Percentiles rank a stretch among this genome's conserved stretches.
Evolutionary conservation across 2,329 filamentous ascomycete species (phyloP).

Genomic region (Pyrenophora tritici-repentis): DNA sequence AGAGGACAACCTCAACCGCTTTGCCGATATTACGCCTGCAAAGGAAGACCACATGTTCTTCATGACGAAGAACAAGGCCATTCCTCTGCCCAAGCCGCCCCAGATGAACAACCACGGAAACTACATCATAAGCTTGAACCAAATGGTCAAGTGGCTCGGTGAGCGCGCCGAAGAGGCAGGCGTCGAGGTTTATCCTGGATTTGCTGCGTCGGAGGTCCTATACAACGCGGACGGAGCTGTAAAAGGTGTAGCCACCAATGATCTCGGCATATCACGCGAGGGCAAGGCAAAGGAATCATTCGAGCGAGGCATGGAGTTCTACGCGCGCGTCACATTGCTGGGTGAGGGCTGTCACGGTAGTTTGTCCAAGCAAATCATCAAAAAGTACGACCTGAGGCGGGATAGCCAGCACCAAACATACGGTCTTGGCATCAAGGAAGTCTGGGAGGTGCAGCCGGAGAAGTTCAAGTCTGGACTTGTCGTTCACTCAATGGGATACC

Average conservation of each 20-base stretch:
- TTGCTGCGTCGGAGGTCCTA: conserved; percentile 89
- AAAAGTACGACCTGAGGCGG: conserved; percentile 87
- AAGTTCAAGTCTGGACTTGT: conserved; percentile 89
- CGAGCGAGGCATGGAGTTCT: conserved; percentile 98
- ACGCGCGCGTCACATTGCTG: conserved; percentile 87
- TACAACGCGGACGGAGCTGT: conserved; percentile 88
- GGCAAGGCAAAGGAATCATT: conserved; percentile 89
- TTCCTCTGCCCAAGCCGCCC: conserved; percentile 85
- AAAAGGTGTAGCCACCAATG: conserved; percentile 92
- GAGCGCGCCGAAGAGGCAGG: conserved; percentile 96
- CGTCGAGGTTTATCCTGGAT: conserved; percentile 95
- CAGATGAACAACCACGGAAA: conserved; percentile 99
- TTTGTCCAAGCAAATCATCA: conserved; percentile 90
- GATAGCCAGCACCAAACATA: conserved; percentile 96
- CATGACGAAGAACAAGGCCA: conserved; percentile 77
- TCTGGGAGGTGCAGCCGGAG: conserved; percentile 93
- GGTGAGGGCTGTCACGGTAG: conserved; percentile 96
- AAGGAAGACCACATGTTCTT: conserved; percentile 89
- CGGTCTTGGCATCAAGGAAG: conserved; percentile 90
- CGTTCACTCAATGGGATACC: conserved; percentile 90
- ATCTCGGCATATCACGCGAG: conserved; percentile 80
- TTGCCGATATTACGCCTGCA: conserved; percentile 84
- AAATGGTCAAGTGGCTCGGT: conserved; percentile 93
- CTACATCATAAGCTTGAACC: conserved; percentile 94
- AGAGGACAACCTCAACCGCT: conserved; percentile 84